Base-by-base conservation (phyloP, 352 stramenopile genomes). In the Pythium aphanidermatum region DNA sequence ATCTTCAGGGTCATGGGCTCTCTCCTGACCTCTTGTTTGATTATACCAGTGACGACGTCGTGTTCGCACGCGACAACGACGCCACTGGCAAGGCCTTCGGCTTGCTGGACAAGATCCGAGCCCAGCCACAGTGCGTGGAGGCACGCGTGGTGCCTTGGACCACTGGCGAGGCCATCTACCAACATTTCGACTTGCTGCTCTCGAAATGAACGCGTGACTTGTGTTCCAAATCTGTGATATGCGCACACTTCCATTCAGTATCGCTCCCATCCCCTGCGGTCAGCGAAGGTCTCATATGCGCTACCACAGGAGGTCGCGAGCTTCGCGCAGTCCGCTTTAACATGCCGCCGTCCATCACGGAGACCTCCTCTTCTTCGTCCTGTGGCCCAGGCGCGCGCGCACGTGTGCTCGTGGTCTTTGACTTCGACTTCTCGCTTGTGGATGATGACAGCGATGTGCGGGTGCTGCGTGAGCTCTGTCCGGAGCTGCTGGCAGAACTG, bases 81-180 rank as follows among this genome's bases (percentile, higher is more conserved):
- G 34, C 65, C 21, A 51, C 49, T 12, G 54, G 58, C 14, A 55
- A 67, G 14, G 35, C 51, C 2, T 79, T 77, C 23, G 69, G 39
- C 3, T 35, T 82, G 13, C 58, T 74, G 10, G 31, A 49, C 20
- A 51, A 51, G 38, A 74, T 81, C 32, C 47, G 73, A 16, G 39
- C 48, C 10, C 50, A 65, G n/a, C 57, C 51, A 32, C 42, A 60
- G n/a, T 38, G 54, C 1, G 47, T 82, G 5, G 30, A 50, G 13
- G 72, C 72, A 4, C 46, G 46, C 0, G 64, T 87, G 0, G 55
- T 74, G 19, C 32, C 55, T 24, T 87, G 75, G 75, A 60, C 39
- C 36, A 78, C 68, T 14, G 72, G 70, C 17, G 49, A 68, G 19
- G 70, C 85, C 36, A 74, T 85, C 34, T 70, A 65, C 40, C 14